Evolutionary conservation across 768 basidiomycete genomes (phyloP).

Genomic region (Russula sp.): DNA sequence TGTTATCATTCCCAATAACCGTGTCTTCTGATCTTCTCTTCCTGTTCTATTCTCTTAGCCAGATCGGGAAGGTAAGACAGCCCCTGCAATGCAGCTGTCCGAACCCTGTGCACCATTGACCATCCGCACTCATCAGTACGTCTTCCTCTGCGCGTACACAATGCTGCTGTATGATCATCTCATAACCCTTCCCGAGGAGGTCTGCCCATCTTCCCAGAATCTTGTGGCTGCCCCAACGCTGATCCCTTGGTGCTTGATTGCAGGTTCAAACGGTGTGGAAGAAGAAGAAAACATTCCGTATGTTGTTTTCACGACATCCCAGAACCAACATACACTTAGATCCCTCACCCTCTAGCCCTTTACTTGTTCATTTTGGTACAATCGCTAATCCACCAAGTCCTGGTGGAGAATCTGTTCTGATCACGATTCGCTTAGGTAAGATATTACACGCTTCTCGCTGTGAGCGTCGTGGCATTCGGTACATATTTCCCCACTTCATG

Average conservation of each 20-base stretch:
- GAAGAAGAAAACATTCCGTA: slow-evolving; percentile 20
- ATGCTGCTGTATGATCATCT: slow-evolving; percentile 19
- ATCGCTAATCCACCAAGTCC: background rate
- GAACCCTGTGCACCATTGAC: background rate
- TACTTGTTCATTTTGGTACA: slow-evolving; percentile 18
- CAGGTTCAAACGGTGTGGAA: slow-evolving; percentile 22
- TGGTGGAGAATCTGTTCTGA: background rate
- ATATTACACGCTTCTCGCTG: slow-evolving; percentile 15
- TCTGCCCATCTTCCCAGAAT: background rate
- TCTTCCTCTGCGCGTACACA: slow-evolving; percentile 16
- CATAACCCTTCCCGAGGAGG: slow-evolving; percentile 17
- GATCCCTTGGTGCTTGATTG: background rate
- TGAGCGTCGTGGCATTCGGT: slow-evolving; percentile 19
- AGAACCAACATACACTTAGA: background rate
- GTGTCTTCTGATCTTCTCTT: background rate
- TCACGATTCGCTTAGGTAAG: slow-evolving; percentile 3
- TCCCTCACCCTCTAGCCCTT: slow-evolving; percentile 6
- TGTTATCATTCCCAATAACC: background rate
- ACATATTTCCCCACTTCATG: background rate
- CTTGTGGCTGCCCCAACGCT: background rate
- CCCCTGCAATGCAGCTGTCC: too few species aligned
- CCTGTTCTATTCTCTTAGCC: background rate
- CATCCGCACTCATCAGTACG: slow-evolving; percentile 6
- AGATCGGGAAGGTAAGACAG: slow-evolving; percentile 16
- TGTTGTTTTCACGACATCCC: background rate